Conservation (phyloP, 2,329 filamentous ascomycete genomes). For the Aspergillus tanneri region DNA sequence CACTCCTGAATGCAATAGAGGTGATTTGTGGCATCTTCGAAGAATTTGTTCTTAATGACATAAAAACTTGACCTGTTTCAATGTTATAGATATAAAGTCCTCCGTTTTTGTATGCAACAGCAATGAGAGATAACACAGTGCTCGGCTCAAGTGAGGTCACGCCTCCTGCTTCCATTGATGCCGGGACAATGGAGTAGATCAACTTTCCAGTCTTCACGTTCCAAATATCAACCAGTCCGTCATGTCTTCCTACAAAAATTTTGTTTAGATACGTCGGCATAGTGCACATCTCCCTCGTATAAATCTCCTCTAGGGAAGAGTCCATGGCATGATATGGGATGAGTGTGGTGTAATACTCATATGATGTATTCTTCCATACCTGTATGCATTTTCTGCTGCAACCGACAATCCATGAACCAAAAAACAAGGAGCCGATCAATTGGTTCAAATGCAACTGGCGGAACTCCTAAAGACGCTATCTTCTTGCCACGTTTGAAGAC, state of each 20-base stretch:
- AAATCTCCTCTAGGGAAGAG: conserved; percentile 60
- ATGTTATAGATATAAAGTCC: conserved; percentile 79
- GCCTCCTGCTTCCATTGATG: conserved; percentile 67
- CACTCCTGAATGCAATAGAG: conserved; percentile 85
- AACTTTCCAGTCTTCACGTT: conserved; percentile 90
- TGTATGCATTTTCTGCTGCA: conserved; percentile 74
- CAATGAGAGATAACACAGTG: conserved; percentile 79
- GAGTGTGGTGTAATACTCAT: conserved; percentile 89
- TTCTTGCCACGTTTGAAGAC: conserved; percentile 89
- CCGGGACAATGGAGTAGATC: conserved; percentile 83
- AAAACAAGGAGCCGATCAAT: conserved; percentile 75
- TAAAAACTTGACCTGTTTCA: conserved; percentile 68
- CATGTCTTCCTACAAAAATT: conserved; percentile 80
- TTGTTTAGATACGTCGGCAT: conserved; percentile 98
- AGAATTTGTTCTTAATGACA: conserved; percentile 67
- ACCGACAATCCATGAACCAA: conserved; percentile 88
- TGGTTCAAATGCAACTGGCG: conserved; percentile 62
- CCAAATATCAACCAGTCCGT: conserved; percentile 95
- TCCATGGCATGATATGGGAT: conserved; percentile 57
- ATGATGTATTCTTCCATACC: conserved; percentile 79
- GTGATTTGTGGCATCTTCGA: conserved; percentile 65
- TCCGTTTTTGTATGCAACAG: conserved; percentile 81
- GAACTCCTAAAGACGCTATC: conserved; percentile 70
- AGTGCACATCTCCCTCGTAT: conserved; percentile 76
- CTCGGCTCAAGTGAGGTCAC: conserved; percentile 86